Percentiles rank a stretch among this genome's conserved stretches.
These are phyloP conservation scores for Penicillium sp. DNA, from an alignment of 2,329 filamentous ascomycete genomes.

Conservation along the genomic window DNA sequence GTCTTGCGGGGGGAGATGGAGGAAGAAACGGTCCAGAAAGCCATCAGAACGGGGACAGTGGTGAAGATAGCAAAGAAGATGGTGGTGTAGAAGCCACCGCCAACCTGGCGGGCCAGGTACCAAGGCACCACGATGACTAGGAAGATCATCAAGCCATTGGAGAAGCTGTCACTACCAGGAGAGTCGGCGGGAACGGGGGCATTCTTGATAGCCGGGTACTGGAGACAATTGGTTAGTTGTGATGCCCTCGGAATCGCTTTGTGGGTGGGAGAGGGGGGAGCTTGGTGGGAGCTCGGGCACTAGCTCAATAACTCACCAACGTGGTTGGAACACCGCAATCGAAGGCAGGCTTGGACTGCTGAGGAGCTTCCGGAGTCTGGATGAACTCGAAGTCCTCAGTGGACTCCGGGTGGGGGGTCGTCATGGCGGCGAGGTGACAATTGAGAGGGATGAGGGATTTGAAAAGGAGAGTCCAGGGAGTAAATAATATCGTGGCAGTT, in stretches of 20 bases:
- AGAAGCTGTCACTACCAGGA: conserved; percentile 83
- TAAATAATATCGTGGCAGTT: conserved; percentile 32
- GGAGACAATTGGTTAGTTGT: conserved; percentile 25
- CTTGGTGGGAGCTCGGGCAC: conserved; percentile 20
- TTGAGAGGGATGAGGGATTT: conserved; percentile 30
- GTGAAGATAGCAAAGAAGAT: conserved; percentile 84
- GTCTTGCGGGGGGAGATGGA: conserved; percentile 88
- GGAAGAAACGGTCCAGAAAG: conserved; percentile 82
- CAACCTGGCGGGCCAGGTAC: conserved; percentile 81
- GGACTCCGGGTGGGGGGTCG: conserved; percentile 53
- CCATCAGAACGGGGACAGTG: conserved; percentile 76
- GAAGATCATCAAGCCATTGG: conserved; percentile 75
- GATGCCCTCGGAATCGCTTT: conserved; percentile 8
- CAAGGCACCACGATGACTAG: conserved; percentile 74
- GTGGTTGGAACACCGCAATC: conserved; percentile 68
- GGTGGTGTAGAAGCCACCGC: conserved; percentile 85
- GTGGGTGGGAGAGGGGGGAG: background rate
- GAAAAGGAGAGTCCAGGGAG: conserved; percentile 32
- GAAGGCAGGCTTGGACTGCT: conserved; percentile 57
- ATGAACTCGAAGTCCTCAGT: conserved; percentile 60
- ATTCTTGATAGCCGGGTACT: conserved; percentile 93
- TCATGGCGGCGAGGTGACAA: conserved; percentile 42
- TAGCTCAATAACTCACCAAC: conserved; percentile 55
- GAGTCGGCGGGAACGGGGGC: conserved; percentile 90
- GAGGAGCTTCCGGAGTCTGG: conserved; percentile 64